Evolutionary conservation across 2,329 filamentous ascomycete species (phyloP).

Genomic region (Neobulgaria alba): DNA sequence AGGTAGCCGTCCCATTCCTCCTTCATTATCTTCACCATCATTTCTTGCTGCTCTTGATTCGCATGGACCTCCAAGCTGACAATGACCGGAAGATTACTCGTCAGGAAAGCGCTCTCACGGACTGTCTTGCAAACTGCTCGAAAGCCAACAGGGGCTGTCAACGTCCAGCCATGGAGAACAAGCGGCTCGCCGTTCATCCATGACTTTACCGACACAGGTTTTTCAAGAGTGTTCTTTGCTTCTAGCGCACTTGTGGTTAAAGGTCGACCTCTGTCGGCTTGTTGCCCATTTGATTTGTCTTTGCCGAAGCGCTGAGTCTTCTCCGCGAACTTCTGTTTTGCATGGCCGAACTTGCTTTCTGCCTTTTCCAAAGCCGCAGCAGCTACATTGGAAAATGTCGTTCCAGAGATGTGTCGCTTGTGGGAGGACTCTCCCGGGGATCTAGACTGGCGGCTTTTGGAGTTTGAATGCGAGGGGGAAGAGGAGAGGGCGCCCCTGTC

Average conservation of each 20-base stretch:
- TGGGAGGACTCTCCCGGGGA: slow-evolving; percentile 30
- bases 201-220: slow-evolving; percentile 21
- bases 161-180: slow-evolving; percentile 78
- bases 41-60: slow-evolving; percentile 70
- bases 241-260: slow-evolving; percentile 10
- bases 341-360: slow-evolving; percentile 22
- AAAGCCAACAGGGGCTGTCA: slow-evolving; percentile 81
- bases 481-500: slow-evolving; percentile 9
- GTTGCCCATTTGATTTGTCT: slow-evolving; percentile 6
- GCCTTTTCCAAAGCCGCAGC: slow-evolving; percentile 23
- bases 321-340: slow-evolving; percentile 18
- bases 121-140: slow-evolving; percentile 79
- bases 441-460: neutral
- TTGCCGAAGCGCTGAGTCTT: slow-evolving; percentile 7
- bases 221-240: slow-evolving; percentile 19
- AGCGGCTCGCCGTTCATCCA: slow-evolving; percentile 53
- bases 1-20: slow-evolving; percentile 74
- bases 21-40: slow-evolving; percentile 91
- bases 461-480: slow-evolving; percentile 19
- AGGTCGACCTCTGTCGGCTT: slow-evolving; percentile 10
- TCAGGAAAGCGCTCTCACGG: slow-evolving; percentile 66
- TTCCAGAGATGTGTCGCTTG: slow-evolving; percentile 28
- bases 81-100: slow-evolving; percentile 73
- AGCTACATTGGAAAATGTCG: slow-evolving; percentile 27
- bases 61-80: slow-evolving; percentile 91